Conservation (phyloP, 805 yeast species). For the Saccharomycopsis fermentans region DNA sequence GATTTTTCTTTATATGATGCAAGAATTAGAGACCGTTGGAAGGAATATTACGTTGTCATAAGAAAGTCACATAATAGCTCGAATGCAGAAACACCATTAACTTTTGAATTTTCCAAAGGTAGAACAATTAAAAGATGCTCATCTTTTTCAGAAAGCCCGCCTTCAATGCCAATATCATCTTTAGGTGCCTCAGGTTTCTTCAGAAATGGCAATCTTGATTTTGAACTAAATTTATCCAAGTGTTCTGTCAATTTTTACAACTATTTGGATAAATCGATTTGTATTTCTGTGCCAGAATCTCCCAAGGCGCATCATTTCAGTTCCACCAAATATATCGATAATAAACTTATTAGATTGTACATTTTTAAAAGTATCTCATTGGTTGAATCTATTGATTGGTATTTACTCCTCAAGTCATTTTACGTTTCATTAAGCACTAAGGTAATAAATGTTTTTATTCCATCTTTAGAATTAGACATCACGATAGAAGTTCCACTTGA, state of each 20-base stretch:
- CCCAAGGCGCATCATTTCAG: conserved; percentile 3
- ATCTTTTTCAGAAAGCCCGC: conserved; percentile 4
- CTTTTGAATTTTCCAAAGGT: conserved; percentile 45
- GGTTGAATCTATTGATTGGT: conserved; percentile 52
- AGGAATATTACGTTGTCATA: conserved; percentile 65
- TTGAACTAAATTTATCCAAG: conserved; percentile 21
- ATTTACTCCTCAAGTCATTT: conserved; percentile 40
- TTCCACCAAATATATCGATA: conserved; percentile 4
- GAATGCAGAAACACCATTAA: conserved; percentile 39
- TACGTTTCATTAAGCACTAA: conserved; percentile 26
- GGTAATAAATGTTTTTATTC: conserved; percentile 6
- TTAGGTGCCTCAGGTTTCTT: conserved; percentile 4
- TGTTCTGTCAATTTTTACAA: conserved; percentile 48
- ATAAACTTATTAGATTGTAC: conserved; percentile 28
- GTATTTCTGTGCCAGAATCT: conserved; percentile 30
- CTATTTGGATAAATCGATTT: conserved; percentile 59
- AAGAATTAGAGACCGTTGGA: conserved; percentile 62
- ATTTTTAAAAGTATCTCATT: conserved; percentile 47
- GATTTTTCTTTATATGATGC: conserved; percentile 46
- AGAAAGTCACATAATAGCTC: conserved; percentile 40
- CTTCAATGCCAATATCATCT: conserved; percentile 5
- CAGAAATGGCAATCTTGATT: conserved; percentile 23
- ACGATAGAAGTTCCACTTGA: conserved; percentile 37
- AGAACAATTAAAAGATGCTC: conserved; percentile 18
- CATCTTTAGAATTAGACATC: conserved; percentile 31